Evolutionary conservation across 148 eudicot species (phyloP), one percentile per base, ranked within the genome.

Genomic region (Camellia granthamiana): DNA sequence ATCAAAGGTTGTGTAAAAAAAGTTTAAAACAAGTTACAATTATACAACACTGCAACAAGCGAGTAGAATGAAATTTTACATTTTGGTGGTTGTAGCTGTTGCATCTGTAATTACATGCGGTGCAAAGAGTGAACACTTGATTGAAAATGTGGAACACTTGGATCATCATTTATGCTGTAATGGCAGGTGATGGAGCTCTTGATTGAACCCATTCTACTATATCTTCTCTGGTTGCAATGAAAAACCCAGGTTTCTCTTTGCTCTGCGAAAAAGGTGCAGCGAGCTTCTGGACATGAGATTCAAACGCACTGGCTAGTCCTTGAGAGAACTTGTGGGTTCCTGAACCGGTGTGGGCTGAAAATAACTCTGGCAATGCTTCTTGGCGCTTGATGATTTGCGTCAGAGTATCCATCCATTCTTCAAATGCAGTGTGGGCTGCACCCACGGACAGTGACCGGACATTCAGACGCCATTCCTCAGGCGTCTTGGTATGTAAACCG

Each of bases 291-390:
- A 89, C 92, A 81, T 91, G 98, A 38, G 92, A 87, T 72, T 88
- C 97, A 70, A 97, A 92, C 18, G 99, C 93, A 83, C 77, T 81
- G 7, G 86, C 90, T 73, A 97, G 75, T 42, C 98, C 98, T 80
- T 91, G 94, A 21, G 99, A 89, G 84, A 84, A 97, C 83, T 92
- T 94, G 66, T 97, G 99, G 18, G 95, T 92, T 75, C 99, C 99
- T n/a, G 98, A 86, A 69, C 99, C 99, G 3, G 99, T 92, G 77
- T 83, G 88, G 8, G 97, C 99, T 3, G 92, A 86, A 66, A 92
- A 88, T 61, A 88, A 41, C 82, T 85, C 89, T 0, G 99, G 99
- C 80, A 97, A 73, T 6, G 80, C 86, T 75, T 92, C 97, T 76
- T 90, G 54, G 2, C 90, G 86, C 85, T 89, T 88, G 6, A 97